Evolutionary conservation across 805 yeast genomes (phyloP).

Genomic region (Spathaspora girioi): DNA sequence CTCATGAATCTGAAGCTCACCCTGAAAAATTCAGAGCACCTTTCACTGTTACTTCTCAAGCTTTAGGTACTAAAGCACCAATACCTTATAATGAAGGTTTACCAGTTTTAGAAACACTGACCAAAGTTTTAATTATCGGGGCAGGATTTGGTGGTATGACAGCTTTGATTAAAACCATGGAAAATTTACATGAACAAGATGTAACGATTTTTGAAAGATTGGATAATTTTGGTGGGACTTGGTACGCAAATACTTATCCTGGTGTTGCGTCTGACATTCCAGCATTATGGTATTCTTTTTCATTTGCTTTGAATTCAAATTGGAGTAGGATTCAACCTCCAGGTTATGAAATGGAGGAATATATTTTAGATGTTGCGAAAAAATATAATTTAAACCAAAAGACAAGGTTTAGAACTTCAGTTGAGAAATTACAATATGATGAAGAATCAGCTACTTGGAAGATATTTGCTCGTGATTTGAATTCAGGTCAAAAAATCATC

Average conservation of each 20-base stretch:
- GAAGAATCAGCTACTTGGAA: conserved; percentile 27
- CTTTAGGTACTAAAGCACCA: conserved; percentile 20
- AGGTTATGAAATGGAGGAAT: conserved; percentile 40
- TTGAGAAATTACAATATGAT: conserved; percentile 12
- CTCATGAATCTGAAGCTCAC: conserved; percentile 27
- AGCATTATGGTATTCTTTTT: conserved; percentile 37
- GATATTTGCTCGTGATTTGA: conserved; percentile 20
- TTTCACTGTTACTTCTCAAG: conserved; percentile 21
- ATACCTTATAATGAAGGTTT: conserved; percentile 14
- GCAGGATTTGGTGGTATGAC: conserved; percentile 40
- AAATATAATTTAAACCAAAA: conserved; percentile 21
- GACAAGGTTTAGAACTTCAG: conserved; percentile 19
- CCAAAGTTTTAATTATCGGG: conserved; percentile 36
- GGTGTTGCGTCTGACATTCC: conserved; percentile 45
- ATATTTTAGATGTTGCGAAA: conserved; percentile 28
- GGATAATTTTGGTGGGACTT: conserved; percentile 38
- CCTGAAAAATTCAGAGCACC: conserved; percentile 28
- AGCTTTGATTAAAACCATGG: conserved; percentile 23
- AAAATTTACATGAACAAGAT: conserved; percentile 24
- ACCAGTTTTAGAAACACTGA: conserved; percentile 18
- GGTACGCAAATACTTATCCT: conserved; percentile 45
- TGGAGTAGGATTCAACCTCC: conserved; percentile 41
- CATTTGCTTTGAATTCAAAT: conserved; percentile 27
- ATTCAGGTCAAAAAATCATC: conserved; percentile 25
- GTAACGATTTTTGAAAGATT: conserved; percentile 37